Evolutionary conservation across 768 basidiomycete species (phyloP).

Genomic region (Pilatotrama ljubarskyi): DNA sequence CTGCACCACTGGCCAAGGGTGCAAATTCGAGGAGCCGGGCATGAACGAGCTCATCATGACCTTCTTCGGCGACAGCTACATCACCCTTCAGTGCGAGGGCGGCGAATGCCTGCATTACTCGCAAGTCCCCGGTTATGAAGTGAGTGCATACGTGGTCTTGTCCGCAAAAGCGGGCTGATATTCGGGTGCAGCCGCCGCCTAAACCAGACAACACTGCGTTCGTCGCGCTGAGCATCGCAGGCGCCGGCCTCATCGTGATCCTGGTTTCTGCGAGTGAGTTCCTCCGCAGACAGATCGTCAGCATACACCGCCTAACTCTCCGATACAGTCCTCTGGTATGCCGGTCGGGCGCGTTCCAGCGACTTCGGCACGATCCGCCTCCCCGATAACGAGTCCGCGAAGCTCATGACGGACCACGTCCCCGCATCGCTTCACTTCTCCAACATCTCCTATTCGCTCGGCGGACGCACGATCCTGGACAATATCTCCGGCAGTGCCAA

Average conservation of each 20-base stretch:
- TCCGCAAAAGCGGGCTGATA: background rate
- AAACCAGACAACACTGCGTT: slow-evolving; percentile 82
- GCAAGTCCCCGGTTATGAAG: slow-evolving; percentile 91
- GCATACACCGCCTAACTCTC: background rate
- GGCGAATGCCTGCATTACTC: slow-evolving; percentile 95
- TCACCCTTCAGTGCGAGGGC: slow-evolving; percentile 81
- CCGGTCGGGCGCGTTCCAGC: slow-evolving; percentile 68
- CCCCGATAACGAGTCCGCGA: slow-evolving; percentile 78
- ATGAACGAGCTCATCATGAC: slow-evolving; percentile 95
- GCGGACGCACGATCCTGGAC: slow-evolving; percentile 69
- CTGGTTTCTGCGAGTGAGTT: slow-evolving; percentile 57
- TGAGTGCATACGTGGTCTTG: slow-evolving; percentile 34
- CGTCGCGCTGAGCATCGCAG: slow-evolving; percentile 83
- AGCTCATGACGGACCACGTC: slow-evolving; percentile 91
- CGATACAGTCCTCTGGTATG: slow-evolving; percentile 80
- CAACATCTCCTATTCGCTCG: slow-evolving; percentile 76
- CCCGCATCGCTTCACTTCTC: slow-evolving; percentile 93
- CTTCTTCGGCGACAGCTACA: slow-evolving; percentile 90
- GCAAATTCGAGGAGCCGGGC: slow-evolving; percentile 91
- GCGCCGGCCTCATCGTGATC: slow-evolving; percentile 75
- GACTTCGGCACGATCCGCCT: slow-evolving; percentile 75
- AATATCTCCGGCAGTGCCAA: slow-evolving; percentile 80
- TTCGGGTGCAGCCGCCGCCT: slow-evolving; percentile 55
- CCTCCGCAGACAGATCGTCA: slow-evolving; percentile 9
- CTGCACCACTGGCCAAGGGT: slow-evolving; percentile 70